Percentiles rank a stretch among this genome's conserved stretches.
Conservation (phyloP, 2,329 filamentous ascomycete genomes). For the Aureobasidium vineae region DNA sequence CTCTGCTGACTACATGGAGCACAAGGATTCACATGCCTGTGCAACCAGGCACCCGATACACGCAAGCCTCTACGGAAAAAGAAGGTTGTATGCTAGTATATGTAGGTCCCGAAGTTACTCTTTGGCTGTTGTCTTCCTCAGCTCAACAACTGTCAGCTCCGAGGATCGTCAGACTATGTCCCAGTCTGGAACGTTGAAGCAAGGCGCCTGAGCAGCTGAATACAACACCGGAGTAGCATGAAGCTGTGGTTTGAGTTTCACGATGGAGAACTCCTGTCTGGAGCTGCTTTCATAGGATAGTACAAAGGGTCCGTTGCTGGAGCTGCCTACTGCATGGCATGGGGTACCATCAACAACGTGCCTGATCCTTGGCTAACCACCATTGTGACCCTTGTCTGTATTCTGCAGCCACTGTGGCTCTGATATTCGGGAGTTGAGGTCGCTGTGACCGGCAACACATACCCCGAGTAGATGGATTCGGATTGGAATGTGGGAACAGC, state of each 20-base stretch:
- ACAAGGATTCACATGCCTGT: background rate
- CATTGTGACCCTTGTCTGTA: background rate
- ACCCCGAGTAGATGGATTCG: background rate
- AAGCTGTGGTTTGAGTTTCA: background rate
- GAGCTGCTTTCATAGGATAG: background rate
- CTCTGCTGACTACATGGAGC: background rate
- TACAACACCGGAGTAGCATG: background rate
- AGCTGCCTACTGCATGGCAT: constrained; percentile 5
- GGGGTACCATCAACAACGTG: background rate
- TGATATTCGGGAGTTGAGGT: constrained; percentile 5
- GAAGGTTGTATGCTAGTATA: constrained; percentile 4
- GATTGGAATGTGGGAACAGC: background rate
- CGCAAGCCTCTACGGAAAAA: constrained; percentile 7
- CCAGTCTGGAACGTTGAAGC: background rate
- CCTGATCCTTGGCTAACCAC: background rate
- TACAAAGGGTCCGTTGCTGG: background rate
- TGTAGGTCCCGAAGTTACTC: constrained; percentile 8
- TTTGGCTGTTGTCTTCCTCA: background rate
- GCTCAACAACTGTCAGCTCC: background rate
- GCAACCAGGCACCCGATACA: constrained; percentile 6
- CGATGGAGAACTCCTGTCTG: background rate
- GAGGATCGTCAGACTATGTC: background rate
- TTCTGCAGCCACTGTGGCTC: constrained; percentile 10
- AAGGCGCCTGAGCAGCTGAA: background rate
- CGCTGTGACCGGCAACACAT: constrained; percentile 3